Base-by-base conservation (phyloP, 495 filamentous ascomycete genomes). In the Parathielavia hyrcaniae region DNA sequence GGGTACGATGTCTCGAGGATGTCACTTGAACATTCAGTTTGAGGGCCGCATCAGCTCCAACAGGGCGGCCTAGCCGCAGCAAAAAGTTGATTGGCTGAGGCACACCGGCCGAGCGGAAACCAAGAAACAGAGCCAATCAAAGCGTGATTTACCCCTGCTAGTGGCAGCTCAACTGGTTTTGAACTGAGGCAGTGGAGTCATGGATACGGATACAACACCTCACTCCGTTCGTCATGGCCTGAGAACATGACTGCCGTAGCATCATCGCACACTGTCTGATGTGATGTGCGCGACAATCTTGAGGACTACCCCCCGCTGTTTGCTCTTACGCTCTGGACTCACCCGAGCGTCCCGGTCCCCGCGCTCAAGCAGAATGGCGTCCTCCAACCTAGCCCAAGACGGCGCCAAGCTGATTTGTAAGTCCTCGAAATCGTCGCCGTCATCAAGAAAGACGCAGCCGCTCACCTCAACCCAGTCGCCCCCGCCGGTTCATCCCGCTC, bases 321-420 rank as follows among this genome's bases (percentile, higher is more conserved):
- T 60, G 19, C 49, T 52, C 19, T 59, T 58, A 38, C 36, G 43
- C 16, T 49, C 59, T 23, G 32, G 50, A 40, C 10, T 50, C 34
- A 23, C 19, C 50, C 53, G 47, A 47, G n/a, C 44, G 34, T 35
- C 30, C 14, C 56, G 38, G 22, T 14, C 48, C 17, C 22, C 53
- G 47, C 30, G 39, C 13, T 32, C 19, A 22, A 74, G 58, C 50
- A 59, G 34, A 63, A 81, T 80, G 79, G 72, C 79, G 53, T n/a
- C n/a, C 68, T 81, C 17, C 69, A n/a, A 79, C 62, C 73, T 75
- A 26, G 60, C 74, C 12, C 73, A 66, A 44, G 66, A 69, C 26
- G 53, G 55, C 14, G 68, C 60, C 30, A 82, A 82, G 59, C 69
- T 80, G 34, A 81, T 82, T 36, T 82, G 79, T 81, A 70, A 60